These are phyloP conservation scores for Daldinia bambusicola DNA, from an alignment of 495 filamentous ascomycete species.

Conservation along the genomic window DNA sequence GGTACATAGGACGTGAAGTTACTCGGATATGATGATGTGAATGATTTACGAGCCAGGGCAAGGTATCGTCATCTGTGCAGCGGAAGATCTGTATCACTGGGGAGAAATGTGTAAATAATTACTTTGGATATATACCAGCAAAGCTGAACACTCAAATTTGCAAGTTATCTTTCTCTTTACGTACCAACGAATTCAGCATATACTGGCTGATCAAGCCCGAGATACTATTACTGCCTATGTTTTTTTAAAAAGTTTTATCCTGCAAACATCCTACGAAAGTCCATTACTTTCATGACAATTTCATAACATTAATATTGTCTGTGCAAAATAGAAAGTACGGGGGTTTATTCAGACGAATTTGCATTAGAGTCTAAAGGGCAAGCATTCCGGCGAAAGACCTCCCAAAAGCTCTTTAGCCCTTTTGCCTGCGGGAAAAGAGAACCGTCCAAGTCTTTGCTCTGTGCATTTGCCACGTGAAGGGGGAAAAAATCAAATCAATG, in stretches of 20 bases:
- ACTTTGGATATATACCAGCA: not conserved
- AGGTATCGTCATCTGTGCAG: not conserved
- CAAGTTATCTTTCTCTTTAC: not conserved
- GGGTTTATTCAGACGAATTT: slow-evolving; percentile 56
- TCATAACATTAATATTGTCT: slow-evolving; percentile 36
- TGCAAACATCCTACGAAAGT: slow-evolving; percentile 21
- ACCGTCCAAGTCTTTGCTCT: slow-evolving; percentile 52
- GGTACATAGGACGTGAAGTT: not conserved
- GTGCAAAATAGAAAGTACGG: slow-evolving; percentile 40
- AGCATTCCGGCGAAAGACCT: slow-evolving; percentile 57
- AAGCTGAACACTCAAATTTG: not conserved
- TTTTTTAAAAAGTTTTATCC: not conserved
- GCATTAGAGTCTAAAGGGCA: slow-evolving; percentile 62
- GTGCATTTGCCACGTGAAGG: slow-evolving; percentile 55
- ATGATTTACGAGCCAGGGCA: slow-evolving; percentile 16
- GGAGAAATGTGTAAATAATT: not conserved
- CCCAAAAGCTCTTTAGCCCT: slow-evolving; percentile 57
- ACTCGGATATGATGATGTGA: not conserved
- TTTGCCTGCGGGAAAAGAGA: slow-evolving; percentile 54
- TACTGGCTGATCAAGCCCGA: not conserved
- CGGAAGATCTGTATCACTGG: not conserved
- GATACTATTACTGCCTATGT: slow-evolving; percentile 4
- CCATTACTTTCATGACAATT: slow-evolving; percentile 42
- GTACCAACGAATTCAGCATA: not conserved
- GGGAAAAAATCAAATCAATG: slow-evolving; percentile 57